Conservation (phyloP, 805 yeast genomes). For the Candida sphagnicola region DNA sequence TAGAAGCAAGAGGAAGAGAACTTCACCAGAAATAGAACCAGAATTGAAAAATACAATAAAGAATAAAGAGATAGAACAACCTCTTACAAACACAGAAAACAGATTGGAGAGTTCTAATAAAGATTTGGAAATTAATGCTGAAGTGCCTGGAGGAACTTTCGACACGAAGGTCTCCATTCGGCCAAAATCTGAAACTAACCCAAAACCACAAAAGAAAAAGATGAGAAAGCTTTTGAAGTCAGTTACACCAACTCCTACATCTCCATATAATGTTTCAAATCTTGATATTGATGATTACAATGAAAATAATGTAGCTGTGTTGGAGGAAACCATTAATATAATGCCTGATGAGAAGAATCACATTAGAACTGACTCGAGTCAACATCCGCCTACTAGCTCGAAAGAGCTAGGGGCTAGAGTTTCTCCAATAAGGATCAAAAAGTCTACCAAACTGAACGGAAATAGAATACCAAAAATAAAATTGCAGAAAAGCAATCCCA, state of each 20-base stretch:
- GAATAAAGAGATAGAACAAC: too few relatives aligned
- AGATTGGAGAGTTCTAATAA: too few relatives aligned
- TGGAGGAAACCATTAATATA: slow-evolving; percentile 3
- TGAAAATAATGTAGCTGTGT: slow-evolving; percentile 6
- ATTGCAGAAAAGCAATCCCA: neutral
- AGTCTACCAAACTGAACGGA: neutral
- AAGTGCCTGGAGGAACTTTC: too few relatives aligned
- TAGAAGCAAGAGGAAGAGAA: too few relatives aligned
- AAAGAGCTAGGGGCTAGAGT: neutral
- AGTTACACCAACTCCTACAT: neutral
- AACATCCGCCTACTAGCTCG: too few relatives aligned
- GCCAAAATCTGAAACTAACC: neutral
- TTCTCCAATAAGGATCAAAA: slow-evolving; percentile 1
- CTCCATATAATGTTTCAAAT: slow-evolving; percentile 4
- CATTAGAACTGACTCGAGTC: too few relatives aligned
- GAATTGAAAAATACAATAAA: too few relatives aligned
- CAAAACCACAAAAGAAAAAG: neutral
- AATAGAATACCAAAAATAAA: neutral
- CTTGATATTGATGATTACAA: slow-evolving; percentile 9
- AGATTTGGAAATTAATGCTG: too few relatives aligned
- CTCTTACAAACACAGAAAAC: too few relatives aligned
- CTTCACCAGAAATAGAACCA: too few relatives aligned
- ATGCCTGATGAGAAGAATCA: neutral
- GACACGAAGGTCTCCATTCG: too few relatives aligned
- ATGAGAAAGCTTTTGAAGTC: neutral